Conservation (phyloP, 2,329 filamentous ascomycete genomes). For the Madurella mycetomatis region DNA sequence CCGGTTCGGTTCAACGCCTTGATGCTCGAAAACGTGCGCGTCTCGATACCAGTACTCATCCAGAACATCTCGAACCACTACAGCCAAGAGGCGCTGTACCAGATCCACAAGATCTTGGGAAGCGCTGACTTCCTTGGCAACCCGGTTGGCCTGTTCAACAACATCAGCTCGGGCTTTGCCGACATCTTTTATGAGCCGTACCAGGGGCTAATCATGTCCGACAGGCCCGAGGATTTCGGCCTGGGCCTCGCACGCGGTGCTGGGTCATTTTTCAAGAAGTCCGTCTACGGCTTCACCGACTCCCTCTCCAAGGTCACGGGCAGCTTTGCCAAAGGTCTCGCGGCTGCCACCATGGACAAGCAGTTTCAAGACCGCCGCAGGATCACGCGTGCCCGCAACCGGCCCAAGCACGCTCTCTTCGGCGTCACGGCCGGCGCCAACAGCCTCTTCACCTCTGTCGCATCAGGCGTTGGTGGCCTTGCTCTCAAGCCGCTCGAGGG, state of each 20-base stretch:
- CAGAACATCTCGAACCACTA: constrained; percentile 92
- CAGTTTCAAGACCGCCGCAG: constrained; percentile 96
- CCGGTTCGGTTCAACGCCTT: constrained; percentile 90
- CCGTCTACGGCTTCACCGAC: constrained; percentile 94
- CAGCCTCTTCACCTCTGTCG: constrained; percentile 86
- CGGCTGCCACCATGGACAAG: constrained; percentile 93
- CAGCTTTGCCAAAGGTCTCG: constrained; percentile 92
- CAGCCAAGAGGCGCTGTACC: constrained; percentile 90
- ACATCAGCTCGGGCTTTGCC: constrained; percentile 91
- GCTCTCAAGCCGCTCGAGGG: constrained; percentile 92
- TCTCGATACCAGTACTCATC: constrained; percentile 78
- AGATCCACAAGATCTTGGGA: constrained; percentile 94
- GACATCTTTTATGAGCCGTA: constrained; percentile 99
- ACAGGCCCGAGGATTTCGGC: constrained; percentile 90
- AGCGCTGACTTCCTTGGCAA: constrained; percentile 98
- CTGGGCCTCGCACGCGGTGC: constrained; percentile 94
- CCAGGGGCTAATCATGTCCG: constrained; percentile 90
- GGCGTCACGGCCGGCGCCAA: constrained; percentile 94
- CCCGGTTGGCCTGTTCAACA: constrained; percentile 96
- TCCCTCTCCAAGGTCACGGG: constrained; percentile 98
- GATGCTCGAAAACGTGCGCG: constrained; percentile 89
- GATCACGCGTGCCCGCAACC: constrained; percentile 87
- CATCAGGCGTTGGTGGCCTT: constrained; percentile 88
- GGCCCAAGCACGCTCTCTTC: constrained; percentile 95
- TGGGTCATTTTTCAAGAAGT: constrained; percentile 97